phyloP scores from a whole-genome alignment of 2,329 filamentous ascomycete species.

The Ceratocystis cacaofunesta region DNA sequence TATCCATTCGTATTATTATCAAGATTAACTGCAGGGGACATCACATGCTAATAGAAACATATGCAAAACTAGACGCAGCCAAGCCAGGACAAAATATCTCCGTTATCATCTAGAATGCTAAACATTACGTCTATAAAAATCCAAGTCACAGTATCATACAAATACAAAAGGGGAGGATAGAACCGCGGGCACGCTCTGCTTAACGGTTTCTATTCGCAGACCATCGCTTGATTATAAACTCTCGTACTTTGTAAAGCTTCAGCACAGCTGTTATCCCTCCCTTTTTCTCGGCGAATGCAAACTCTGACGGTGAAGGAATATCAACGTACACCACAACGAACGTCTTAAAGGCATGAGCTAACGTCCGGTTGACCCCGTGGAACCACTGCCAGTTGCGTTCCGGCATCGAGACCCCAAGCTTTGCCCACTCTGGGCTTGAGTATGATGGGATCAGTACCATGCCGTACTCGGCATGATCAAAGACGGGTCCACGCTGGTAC shows the following conservation, averaged over 20 bases:
- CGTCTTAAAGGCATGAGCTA: conserved; percentile 81
- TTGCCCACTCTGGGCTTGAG: conserved; percentile 56
- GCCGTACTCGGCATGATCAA: conserved; percentile 89
- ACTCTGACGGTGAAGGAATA: conserved; percentile 52
- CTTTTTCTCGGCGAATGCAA: conserved; percentile 29
- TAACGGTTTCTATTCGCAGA: conserved; percentile 58
- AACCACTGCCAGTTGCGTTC: conserved; percentile 62
- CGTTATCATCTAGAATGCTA: not conserved
- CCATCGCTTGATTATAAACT: conserved; percentile 73
- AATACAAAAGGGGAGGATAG: not conserved
- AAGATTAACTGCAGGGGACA: too few relatives aligned
- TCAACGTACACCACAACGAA: conserved; percentile 85
- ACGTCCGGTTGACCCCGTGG: conserved; percentile 76
- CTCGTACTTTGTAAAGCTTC: conserved; percentile 58
- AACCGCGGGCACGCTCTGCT: not conserved
- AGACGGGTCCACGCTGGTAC: conserved; percentile 83
- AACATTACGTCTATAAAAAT: not conserved
- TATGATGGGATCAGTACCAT: conserved; percentile 75
- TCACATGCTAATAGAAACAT: too few relatives aligned
- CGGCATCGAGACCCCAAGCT: conserved; percentile 35
- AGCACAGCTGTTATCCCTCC: conserved; percentile 48
- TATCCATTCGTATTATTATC: too few relatives aligned
- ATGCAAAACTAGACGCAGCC: too few relatives aligned
- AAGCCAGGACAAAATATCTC: too few relatives aligned
- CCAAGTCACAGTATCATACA: not conserved